Base-by-base conservation (phyloP, 2,329 filamentous ascomycete genomes). In the Stachybotrys echinatus region DNA sequence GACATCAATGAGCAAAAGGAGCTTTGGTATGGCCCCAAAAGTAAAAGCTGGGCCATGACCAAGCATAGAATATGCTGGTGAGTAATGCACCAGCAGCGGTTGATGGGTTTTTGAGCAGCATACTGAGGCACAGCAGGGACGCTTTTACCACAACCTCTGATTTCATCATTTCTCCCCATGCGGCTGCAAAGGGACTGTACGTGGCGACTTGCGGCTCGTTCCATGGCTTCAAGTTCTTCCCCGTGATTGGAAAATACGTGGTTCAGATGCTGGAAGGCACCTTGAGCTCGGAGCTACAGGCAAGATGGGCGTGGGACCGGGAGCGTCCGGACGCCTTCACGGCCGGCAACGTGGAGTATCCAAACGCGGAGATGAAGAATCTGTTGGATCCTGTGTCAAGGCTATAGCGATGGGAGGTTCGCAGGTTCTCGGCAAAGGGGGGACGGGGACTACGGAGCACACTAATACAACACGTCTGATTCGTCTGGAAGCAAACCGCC, bases 181-280 rank as follows among this genome's bases (percentile, higher is more conserved):
- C 74, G 0, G 71, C 68, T 27, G 77, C 59, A 19, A 61, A 61
- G 45, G 81, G 81, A 20, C 65, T 88, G 0, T 86, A 79, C 56
- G 58, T 88, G 2, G 84, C 83, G 0, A 81, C 80, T 0, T 83
- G 81, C 12, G 84, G 84, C 6, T 85, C 82, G 0, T 85, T 86
- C 57, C 84, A 88, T 63, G 78, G 80, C 17, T 87, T 76, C 72
- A 87, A 87, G 64, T 86, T 88, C 64, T 74, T 87, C 50, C 84
- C 84, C 0, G 75, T 80, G 3, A 75, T 85, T 22, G 83, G 84
- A 5, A 79, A 77, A 55, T 87, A 87, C 55, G 72, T 84, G 23
- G 61, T 74, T n/a, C 74, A 80, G 57, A 78, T 78, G 82, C 65
- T 73, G 23, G 75, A 74, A 56, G 75, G 65, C 12, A 54, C 63